Percentiles rank a stretch among this genome's conserved stretches.
phyloP scores from a whole-genome alignment of 257 asterid genomes.

The Cynanchum wilfordii region DNA sequence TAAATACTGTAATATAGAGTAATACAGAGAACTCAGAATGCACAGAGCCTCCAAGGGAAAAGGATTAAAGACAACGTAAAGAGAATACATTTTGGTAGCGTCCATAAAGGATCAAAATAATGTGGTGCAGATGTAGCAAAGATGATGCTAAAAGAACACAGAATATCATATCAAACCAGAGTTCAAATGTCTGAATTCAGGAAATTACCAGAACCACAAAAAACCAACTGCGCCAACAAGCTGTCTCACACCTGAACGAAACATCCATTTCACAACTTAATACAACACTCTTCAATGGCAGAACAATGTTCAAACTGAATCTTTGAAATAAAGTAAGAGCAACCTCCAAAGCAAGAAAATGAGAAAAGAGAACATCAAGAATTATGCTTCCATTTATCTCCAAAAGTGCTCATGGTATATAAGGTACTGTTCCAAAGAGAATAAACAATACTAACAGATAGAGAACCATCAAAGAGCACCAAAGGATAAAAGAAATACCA shows the following conservation, averaged over 20 bases:
- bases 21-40: neutral
- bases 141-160: constrained; percentile 58
- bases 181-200: constrained; percentile 50
- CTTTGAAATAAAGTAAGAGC: constrained; percentile 10
- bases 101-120: constrained; percentile 34
- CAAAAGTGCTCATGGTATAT: neutral
- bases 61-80: constrained; percentile 13
- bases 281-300: constrained; percentile 33
- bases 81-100: constrained; percentile 29
- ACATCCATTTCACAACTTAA: constrained; percentile 55
- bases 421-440: neutral
- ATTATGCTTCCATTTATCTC: neutral
- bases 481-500: neutral
- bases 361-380: neutral
- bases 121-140: constrained; percentile 44
- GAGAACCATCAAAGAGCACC: neutral
- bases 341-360: constrained; percentile 7
- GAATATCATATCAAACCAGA: constrained; percentile 70
- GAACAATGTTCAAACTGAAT: constrained; percentile 20
- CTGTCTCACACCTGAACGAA: constrained; percentile 62
- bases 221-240: constrained; percentile 68
- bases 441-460: neutral
- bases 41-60: constrained; percentile 1
- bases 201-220: constrained; percentile 55
- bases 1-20: constrained; percentile 5